phyloP scores from a whole-genome alignment of 129 eudicot species.

The Flaveria ramosissima region DNA sequence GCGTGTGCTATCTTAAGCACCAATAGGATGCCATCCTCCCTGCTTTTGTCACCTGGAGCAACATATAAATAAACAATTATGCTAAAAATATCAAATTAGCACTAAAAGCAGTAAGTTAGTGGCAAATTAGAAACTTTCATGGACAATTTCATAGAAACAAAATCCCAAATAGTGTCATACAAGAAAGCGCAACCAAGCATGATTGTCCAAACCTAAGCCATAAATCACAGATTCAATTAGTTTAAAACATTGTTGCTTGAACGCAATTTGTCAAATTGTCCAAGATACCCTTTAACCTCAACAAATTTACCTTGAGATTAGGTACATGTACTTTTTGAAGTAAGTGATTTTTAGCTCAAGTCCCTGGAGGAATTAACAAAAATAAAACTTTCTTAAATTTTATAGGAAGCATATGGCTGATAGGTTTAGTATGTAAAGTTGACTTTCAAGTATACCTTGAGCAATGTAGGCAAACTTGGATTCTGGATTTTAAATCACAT shows the following conservation, averaged over 20 bases:
- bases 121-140: slow-evolving; percentile 51
- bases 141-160: slow-evolving; percentile 67
- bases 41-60: slow-evolving; percentile 88
- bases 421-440: no score
- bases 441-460: no score
- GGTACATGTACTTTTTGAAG: slow-evolving; percentile 86
- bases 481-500: no score
- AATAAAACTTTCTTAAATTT: slow-evolving; percentile 7
- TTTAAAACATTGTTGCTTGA: slow-evolving; percentile 12
- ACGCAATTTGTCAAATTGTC: neutral
- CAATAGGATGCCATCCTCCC: slow-evolving; percentile 90
- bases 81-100: slow-evolving; percentile 1
- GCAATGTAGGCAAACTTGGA: no score
- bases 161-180: slow-evolving; percentile 91
- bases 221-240: slow-evolving; percentile 17
- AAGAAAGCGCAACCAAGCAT: slow-evolving; percentile 75
- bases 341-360: slow-evolving; percentile 76
- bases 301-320: slow-evolving; percentile 70
- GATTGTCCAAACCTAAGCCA: slow-evolving; percentile 70
- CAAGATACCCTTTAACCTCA: neutral
- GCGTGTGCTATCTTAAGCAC: slow-evolving; percentile 77
- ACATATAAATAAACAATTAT: slow-evolving; percentile 43
- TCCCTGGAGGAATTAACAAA: slow-evolving; percentile 50
- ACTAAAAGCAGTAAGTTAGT: neutral
- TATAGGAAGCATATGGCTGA: neutral